Conservation (phyloP, 2,329 filamentous ascomycete species). For the Stemphylium vesicarium region DNA sequence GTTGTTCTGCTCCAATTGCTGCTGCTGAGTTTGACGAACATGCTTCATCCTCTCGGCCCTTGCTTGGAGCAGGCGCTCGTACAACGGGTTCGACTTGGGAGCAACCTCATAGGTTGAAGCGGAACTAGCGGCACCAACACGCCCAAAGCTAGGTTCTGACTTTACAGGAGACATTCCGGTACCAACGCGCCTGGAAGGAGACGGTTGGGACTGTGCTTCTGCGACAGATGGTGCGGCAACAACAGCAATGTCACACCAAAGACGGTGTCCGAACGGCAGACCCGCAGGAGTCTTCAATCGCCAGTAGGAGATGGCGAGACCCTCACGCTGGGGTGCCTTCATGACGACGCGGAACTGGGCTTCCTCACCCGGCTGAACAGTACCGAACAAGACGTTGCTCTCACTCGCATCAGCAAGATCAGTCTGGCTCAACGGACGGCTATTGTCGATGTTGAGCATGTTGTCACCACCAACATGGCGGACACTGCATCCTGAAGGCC, state of each 20-base stretch:
- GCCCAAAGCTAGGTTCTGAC: too few relatives aligned
- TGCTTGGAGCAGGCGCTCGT: conserved; percentile 34
- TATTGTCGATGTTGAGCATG: conserved; percentile 89
- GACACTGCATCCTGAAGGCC: conserved; percentile 89
- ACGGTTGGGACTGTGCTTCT: not conserved
- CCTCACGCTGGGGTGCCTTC: conserved; percentile 76
- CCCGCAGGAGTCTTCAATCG: conserved; percentile 83
- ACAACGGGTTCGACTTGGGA: conserved; percentile 23
- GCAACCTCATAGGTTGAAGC: conserved; percentile 17
- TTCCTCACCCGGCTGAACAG: conserved; percentile 75
- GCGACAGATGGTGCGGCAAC: conserved; percentile 28
- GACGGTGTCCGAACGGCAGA: conserved; percentile 83
- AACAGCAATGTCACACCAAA: conserved; percentile 93
- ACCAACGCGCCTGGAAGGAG: not conserved
- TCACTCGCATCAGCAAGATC: conserved; percentile 80
- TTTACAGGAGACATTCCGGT: too few relatives aligned
- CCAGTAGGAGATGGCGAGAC: conserved; percentile 94
- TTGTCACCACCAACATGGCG: conserved; percentile 93
- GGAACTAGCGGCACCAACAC: conserved; percentile 15
- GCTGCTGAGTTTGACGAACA: conserved; percentile 24
- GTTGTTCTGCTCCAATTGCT: conserved; percentile 30
- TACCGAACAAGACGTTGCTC: conserved; percentile 75
- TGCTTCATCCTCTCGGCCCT: conserved; percentile 33
- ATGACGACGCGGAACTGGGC: conserved; percentile 83
- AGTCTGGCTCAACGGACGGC: conserved; percentile 76